These are phyloP conservation scores for Zea mays DNA, from an alignment of 176 grass and related monocot genomes.

Conservation along the genomic window Zm-B73-REFERENCE-NAM-5.0 NC_050100.1:7440001-7440500, in stretches of 20 bases:
- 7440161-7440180: slow-evolving; percentile 4
- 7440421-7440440: slow-evolving; percentile 53
- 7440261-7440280: no score
- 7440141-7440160: slow-evolving; percentile 8
- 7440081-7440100: background rate
- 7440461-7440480: slow-evolving; percentile 54
- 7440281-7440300: no score
- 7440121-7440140: background rate
- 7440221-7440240: no score
- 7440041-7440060: slow-evolving; percentile 18
- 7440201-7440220: no score
- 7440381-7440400: background rate
- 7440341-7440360: slow-evolving; percentile 42
- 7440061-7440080: slow-evolving; percentile 22
- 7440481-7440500: slow-evolving; percentile 87
- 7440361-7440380: slow-evolving; percentile 35
- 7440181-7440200: background rate
- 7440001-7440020: slow-evolving; percentile 15
- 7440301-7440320: no score
- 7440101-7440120: background rate
- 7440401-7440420: slow-evolving; percentile 78
- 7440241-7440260: no score
- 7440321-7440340: slow-evolving; percentile 14
- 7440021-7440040: slow-evolving; percentile 33
- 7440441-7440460: slow-evolving; percentile 67